phyloP scores from a whole-genome alignment of 768 basidiomycete species.

The Tulasnella sp. region DNA sequence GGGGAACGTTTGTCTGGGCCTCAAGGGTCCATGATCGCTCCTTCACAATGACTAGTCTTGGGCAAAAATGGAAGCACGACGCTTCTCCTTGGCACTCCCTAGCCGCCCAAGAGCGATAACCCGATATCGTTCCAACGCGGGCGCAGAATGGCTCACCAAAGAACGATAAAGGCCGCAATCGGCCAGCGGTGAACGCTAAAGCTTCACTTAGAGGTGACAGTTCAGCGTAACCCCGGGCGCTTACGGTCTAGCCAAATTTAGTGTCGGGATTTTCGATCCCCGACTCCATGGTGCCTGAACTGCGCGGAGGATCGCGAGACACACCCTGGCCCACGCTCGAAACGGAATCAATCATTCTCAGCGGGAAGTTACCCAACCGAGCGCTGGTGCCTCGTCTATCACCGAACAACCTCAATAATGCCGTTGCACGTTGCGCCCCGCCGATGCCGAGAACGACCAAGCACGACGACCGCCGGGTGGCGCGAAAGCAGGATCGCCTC shows the following conservation, averaged over 20 bases:
- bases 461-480: not conserved
- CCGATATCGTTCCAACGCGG: not conserved
- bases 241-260: not conserved
- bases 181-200: too few species aligned
- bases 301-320: not conserved
- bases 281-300: not conserved
- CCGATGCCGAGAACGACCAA: not conserved
- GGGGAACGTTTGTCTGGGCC: too few species aligned
- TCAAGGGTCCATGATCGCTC: not conserved
- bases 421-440: not conserved
- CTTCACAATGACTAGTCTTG: not conserved
- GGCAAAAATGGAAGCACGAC: not conserved
- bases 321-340: not conserved
- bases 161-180: too few species aligned
- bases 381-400: too few species aligned
- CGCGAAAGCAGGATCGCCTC: not conserved
- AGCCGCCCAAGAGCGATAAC: not conserved
- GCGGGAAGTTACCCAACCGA: too few species aligned
- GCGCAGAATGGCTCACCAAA: not conserved
- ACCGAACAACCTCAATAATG: not conserved
- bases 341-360: not conserved
- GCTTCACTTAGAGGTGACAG: not conserved
- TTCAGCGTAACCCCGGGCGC: not conserved
- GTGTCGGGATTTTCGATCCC: not conserved
- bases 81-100: not conserved